Percentiles rank a stretch among this genome's conserved stretches.
Conservation (phyloP, 306 rosid species). For the Astragalus membranaceus region DNA sequence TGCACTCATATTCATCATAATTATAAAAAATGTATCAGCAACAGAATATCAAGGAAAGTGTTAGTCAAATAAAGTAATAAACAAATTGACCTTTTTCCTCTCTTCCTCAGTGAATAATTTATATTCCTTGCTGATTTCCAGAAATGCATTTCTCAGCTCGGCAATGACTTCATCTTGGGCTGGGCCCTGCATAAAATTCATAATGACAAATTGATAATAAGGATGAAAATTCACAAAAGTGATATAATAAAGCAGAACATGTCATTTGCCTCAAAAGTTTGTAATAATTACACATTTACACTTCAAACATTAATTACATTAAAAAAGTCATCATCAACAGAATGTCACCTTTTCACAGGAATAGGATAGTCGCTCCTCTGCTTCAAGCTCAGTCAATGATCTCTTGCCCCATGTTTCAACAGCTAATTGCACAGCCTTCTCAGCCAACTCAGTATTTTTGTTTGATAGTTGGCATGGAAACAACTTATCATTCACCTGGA, state of each 20-base stretch:
- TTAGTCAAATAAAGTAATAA: background rate
- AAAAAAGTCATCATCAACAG: background rate
- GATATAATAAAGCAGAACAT: constrained; percentile 13
- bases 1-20: constrained; percentile 27
- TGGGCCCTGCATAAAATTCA: constrained; percentile 60
- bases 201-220: background rate
- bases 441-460: constrained; percentile 55
- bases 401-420: constrained; percentile 81
- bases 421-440: constrained; percentile 75
- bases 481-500: constrained; percentile 79
- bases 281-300: background rate
- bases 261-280: background rate
- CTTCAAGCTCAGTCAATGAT: constrained; percentile 89
- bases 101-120: constrained; percentile 88
- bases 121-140: constrained; percentile 73
- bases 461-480: constrained; percentile 81
- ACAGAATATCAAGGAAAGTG: constrained; percentile 4
- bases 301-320: constrained; percentile 1
- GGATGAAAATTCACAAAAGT: background rate
- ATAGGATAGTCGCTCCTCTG: constrained; percentile 95
- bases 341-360: constrained; percentile 79
- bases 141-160: constrained; percentile 65
- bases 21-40: constrained; percentile 12
- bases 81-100: constrained; percentile 59
- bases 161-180: constrained; percentile 85